A percentile compares a stretch with the other conserved stretches of the same genome.
Conservation (phyloP, 1,284 basidiomycete species). For the Ceratobasidium papillatum region DNA sequence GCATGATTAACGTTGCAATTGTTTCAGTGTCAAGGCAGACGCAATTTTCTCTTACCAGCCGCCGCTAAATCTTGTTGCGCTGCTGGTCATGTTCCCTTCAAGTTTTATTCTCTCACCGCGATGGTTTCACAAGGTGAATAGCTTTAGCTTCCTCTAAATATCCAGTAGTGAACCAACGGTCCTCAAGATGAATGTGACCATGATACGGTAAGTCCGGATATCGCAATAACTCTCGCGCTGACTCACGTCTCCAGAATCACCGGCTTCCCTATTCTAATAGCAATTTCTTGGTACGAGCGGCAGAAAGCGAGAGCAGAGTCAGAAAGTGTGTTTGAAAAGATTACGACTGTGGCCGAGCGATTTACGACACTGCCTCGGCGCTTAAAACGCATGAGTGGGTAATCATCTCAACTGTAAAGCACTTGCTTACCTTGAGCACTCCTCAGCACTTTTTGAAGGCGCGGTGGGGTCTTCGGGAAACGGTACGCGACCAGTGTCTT, state of each 20-base stretch:
- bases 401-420: slow-evolving; percentile 27
- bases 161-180: slow-evolving; percentile 15
- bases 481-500: slow-evolving; percentile 77
- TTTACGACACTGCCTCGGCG: slow-evolving; percentile 72
- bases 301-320: slow-evolving; percentile 72
- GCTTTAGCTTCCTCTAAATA: not conserved
- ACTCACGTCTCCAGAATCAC: slow-evolving; percentile 63
- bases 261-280: slow-evolving; percentile 84
- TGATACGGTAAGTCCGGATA: slow-evolving; percentile 61
- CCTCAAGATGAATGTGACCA: slow-evolving; percentile 81
- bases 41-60: slow-evolving; percentile 93
- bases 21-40: slow-evolving; percentile 79
- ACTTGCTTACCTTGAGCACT: slow-evolving; percentile 22
- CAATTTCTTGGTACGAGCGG: slow-evolving; percentile 85
- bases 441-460: slow-evolving; percentile 79
- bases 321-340: slow-evolving; percentile 73
- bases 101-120: slow-evolving; percentile 71
- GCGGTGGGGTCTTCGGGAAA: slow-evolving; percentile 70
- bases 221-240: not conserved
- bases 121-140: slow-evolving; percentile 54
- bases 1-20: slow-evolving; percentile 48
- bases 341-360: slow-evolving; percentile 70
- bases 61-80: slow-evolving; percentile 84
- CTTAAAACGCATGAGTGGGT: slow-evolving; percentile 75
- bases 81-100: slow-evolving; percentile 83